phyloP scores from a whole-genome alignment of 345 rosid species.

The Cardiospermum halicacabum region DNA sequence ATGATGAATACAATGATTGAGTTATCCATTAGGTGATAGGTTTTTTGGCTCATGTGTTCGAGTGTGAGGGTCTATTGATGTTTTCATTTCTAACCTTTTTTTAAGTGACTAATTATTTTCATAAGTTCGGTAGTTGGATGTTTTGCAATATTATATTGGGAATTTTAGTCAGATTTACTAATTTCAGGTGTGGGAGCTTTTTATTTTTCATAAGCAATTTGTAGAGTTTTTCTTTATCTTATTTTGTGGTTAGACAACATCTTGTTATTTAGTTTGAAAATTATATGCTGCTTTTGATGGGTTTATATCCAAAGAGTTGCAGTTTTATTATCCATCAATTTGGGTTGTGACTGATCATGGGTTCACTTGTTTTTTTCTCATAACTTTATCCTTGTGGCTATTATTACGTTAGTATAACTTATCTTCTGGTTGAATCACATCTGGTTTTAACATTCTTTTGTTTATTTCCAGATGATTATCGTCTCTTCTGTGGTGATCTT shows the following conservation, averaged over 20 bases:
- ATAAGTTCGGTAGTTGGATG: background rate
- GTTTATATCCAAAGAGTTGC: background rate
- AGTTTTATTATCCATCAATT: background rate
- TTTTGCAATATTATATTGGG: background rate
- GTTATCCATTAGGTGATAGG: background rate
- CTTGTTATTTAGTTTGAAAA: background rate
- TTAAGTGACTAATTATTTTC: too few relatives aligned
- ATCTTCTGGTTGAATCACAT: background rate
- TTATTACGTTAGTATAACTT: background rate
- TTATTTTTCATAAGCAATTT: background rate
- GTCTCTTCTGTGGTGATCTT: slow-evolving; percentile 95
- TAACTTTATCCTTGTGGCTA: background rate
- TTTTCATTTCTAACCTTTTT: too few relatives aligned
- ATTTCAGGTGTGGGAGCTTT: background rate
- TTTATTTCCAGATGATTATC: slow-evolving; percentile 74
- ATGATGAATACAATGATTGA: background rate
- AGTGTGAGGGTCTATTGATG: background rate
- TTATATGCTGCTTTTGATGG: background rate
- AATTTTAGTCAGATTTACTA: background rate
- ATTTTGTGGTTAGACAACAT: background rate
- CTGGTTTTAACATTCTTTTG: slow-evolving; percentile 3
- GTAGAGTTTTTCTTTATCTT: background rate
- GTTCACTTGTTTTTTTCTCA: too few relatives aligned
- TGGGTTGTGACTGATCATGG: slow-evolving; percentile 5
- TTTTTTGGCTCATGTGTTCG: background rate